Conservation (phyloP, 2,329 filamentous ascomycete genomes). For the Epichloe bromicola region DNA sequence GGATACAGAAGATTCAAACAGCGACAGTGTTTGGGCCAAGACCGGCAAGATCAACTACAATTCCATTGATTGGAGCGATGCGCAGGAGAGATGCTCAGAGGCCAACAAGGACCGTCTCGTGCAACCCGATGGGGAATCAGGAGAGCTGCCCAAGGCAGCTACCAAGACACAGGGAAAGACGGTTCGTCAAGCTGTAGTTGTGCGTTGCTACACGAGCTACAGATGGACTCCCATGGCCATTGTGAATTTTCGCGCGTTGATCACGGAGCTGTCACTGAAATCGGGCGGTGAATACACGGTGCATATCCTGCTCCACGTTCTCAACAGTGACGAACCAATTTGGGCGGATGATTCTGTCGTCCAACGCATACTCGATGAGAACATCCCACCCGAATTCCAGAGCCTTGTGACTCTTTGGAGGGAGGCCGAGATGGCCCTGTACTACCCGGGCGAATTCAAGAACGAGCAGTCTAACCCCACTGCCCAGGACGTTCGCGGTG, state of each 20-base stretch:
- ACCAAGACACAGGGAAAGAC: constrained; percentile 22
- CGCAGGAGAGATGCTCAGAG: constrained; percentile 40
- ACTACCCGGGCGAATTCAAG: constrained; percentile 61
- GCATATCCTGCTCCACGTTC: constrained; percentile 76
- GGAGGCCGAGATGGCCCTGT: constrained; percentile 67
- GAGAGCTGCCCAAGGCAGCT: constrained; percentile 16
- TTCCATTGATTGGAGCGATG: constrained; percentile 39
- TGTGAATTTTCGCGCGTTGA: constrained; percentile 68
- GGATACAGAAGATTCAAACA: constrained; percentile 58
- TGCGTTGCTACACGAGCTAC: constrained; percentile 71
- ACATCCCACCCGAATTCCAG: constrained; percentile 62
- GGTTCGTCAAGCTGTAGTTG: constrained; percentile 58
- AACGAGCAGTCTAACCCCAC: constrained; percentile 49
- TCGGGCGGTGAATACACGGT: constrained; percentile 74
- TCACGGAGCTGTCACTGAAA: constrained; percentile 63
- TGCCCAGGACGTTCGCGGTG: constrained; percentile 49
- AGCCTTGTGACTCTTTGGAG: constrained; percentile 75
- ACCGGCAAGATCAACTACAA: constrained; percentile 44
- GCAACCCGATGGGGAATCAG: constrained; percentile 25
- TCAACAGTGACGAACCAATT: constrained; percentile 64
- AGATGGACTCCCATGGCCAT: constrained; percentile 66
- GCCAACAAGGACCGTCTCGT: constrained; percentile 51
- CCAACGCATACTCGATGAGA: constrained; percentile 53
- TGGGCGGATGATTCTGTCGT: constrained; percentile 69
- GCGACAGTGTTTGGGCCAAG: constrained; percentile 42